A percentile compares a stretch with the other conserved stretches of the same genome.
These are phyloP conservation scores for Trametes polyzona DNA, from an alignment of 1,284 basidiomycete genomes.

Conservation along the genomic window DNA sequence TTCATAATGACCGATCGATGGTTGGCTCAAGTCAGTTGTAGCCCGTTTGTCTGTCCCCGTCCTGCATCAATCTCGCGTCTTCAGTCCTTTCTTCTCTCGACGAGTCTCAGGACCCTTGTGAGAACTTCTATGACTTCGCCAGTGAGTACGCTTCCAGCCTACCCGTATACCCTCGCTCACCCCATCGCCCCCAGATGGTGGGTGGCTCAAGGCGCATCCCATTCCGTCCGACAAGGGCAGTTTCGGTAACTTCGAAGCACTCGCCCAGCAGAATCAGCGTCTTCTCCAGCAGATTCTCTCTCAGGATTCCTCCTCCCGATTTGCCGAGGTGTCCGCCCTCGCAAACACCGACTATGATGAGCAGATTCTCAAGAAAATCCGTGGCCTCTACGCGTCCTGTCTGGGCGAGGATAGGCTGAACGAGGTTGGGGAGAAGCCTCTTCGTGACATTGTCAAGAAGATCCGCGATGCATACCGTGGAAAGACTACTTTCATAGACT, in stretches of 20 bases:
- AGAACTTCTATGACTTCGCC: slow-evolving; percentile 93
- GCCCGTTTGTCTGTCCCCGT: slow-evolving; percentile 75
- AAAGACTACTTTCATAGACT: slow-evolving; percentile 46
- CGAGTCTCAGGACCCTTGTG: slow-evolving; percentile 86
- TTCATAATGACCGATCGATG: background rate
- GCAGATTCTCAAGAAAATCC: slow-evolving; percentile 78
- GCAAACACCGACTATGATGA: slow-evolving; percentile 54
- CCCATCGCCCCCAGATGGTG: slow-evolving; percentile 58
- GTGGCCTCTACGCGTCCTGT: slow-evolving; percentile 83
- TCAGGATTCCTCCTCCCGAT: slow-evolving; percentile 30
- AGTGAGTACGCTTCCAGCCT: slow-evolving; percentile 52
- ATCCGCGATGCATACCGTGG: slow-evolving; percentile 61
- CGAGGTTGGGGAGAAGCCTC: slow-evolving; percentile 63
- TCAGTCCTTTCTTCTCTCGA: slow-evolving; percentile 85
- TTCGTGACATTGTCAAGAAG: slow-evolving; percentile 61
- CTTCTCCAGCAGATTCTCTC: slow-evolving; percentile 59
- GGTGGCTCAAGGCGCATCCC: slow-evolving; percentile 81
- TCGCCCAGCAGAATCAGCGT: slow-evolving; percentile 67
- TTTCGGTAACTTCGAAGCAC: slow-evolving; percentile 64
- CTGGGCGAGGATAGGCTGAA: slow-evolving; percentile 73
- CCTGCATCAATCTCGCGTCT: slow-evolving; percentile 86
- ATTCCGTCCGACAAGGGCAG: slow-evolving; percentile 84
- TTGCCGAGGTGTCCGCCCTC: slow-evolving; percentile 20
- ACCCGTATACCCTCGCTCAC: slow-evolving; percentile 6
- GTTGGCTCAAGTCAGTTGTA: slow-evolving; percentile 28